phyloP scores from a whole-genome alignment of 2,329 filamentous ascomycete genomes.

The Nigrospora sphaerica region DNA sequence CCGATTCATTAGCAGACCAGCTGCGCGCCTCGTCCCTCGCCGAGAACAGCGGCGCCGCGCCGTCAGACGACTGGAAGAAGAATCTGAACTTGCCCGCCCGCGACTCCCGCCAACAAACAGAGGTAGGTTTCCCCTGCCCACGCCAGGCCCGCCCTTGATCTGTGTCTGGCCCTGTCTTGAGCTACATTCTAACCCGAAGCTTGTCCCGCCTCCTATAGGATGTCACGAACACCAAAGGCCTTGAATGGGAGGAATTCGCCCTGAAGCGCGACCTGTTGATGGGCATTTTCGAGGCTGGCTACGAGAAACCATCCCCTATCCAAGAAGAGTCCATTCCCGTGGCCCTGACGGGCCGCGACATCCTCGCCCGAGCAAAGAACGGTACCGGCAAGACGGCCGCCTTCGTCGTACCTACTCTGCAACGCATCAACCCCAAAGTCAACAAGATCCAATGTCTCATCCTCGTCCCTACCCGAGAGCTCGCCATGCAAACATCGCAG shows the following conservation, averaged over 20 bases:
- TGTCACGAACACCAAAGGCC: constrained; percentile 94
- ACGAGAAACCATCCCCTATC: constrained; percentile 97
- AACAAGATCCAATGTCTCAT: constrained; percentile 95
- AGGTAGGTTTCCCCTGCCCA: constrained; percentile 44
- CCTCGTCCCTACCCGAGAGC: constrained; percentile 90
- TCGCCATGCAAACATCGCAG: constrained; percentile 96
- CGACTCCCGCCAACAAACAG: constrained; percentile 74
- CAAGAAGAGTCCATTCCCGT: constrained; percentile 99
- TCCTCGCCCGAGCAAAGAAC: constrained; percentile 95
- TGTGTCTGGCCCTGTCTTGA: constrained; percentile 46
- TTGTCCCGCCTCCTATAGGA: constrained; percentile 48
- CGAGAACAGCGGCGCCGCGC: constrained; percentile 29
- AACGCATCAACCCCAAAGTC: constrained; percentile 94
- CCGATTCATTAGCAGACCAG: constrained; percentile 21
- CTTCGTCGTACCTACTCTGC: constrained; percentile 90
- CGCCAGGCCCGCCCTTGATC: constrained; percentile 76
- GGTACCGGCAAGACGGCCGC: constrained; percentile 97
- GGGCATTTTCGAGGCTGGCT: constrained; percentile 98
- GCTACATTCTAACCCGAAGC: background rate
- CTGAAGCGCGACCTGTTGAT: constrained; percentile 94
- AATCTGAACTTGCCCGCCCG: constrained; percentile 64
- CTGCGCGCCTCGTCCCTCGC: constrained; percentile 32
- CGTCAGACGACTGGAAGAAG: constrained; percentile 63
- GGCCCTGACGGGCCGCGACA: constrained; percentile 88
- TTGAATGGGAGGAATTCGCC: constrained; percentile 96